Base-by-base conservation (phyloP, 2,329 filamentous ascomycete genomes). In the Aulographum hederae region DNA sequence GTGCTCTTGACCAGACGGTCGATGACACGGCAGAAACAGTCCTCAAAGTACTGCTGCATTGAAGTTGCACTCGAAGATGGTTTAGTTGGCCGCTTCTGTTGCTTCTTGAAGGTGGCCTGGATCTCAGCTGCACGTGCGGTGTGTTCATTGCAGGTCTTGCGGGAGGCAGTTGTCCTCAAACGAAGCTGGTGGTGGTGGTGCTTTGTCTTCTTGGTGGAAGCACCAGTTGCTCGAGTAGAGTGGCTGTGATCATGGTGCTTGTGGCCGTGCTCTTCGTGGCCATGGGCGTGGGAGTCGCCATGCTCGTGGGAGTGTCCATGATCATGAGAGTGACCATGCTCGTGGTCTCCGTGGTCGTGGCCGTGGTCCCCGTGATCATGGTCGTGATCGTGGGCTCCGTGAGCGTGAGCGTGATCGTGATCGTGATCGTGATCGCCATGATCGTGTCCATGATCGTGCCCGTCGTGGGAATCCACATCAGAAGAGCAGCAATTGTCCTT, bases 161-260 rank as follows among this genome's bases (percentile, higher is more conserved):
- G 28, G 8, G 11, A 5, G 5, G 28, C 8, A 5, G 5, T 30
- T 10, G 5, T 30, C 17, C 28, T 30, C 28, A 30, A 16, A 5
- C 28, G 5, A 19, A 30, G 28, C 28, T 30, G 28, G 18, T 30
- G 28, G 17, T 30, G 28, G 13, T 30, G 28, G 13, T 30, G 28
- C 8, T 30, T 30, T 8, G 28, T 17, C 10, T 16, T 17, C 8
- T 10, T 13, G 8, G 28, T 19, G 28, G 10, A 5, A 10, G 13
- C 28, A 23, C 20, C 20, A 6, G 20, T 6, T 6, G 20, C 20
- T n/a, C n/a, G n/a, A 23, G 20, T 23, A n/a, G 6, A 6, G n/a
- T 23, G 20, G n/a, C 6, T n/a, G n/a, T 23, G 20, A n/a, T 23
- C 20, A 23, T 23, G 6, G 20, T 23, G 20, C 6, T 6, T n/a